phyloP scores from a whole-genome alignment of 2,329 filamentous ascomycete genomes.

The Ilyonectria destructans region DNA sequence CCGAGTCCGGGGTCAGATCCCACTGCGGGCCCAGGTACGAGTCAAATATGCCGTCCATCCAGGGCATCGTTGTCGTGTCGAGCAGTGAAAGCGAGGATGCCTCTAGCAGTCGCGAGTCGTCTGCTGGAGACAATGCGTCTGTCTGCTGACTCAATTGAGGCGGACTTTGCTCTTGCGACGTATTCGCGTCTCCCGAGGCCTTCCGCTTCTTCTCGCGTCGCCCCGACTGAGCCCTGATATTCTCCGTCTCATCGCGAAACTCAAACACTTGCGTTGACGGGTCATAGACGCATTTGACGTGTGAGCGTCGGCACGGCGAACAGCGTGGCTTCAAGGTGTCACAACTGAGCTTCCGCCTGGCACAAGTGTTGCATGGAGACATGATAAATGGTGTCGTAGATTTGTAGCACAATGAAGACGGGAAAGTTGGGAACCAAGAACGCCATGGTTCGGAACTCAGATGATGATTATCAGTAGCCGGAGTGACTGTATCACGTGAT shows the following conservation, averaged over 20 bases:
- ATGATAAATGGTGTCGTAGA: neutral
- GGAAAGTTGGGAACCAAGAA: neutral
- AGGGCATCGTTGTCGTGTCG: neutral
- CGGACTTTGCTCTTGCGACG: neutral
- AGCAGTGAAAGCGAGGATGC: neutral
- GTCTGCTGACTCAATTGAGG: neutral
- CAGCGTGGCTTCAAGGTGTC: neutral
- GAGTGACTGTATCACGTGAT: neutral
- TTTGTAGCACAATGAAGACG: neutral
- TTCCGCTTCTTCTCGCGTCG: neutral
- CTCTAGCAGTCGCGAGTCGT: neutral
- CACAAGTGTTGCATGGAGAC: neutral
- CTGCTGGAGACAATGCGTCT: neutral
- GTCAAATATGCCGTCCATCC: neutral
- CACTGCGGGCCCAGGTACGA: neutral
- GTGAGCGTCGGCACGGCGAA: neutral
- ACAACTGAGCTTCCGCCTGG: neutral
- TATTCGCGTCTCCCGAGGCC: neutral
- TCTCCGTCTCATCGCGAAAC: constrained; percentile 10
- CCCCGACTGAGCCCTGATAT: neutral
- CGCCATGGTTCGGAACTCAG: neutral
- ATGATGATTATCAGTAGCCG: neutral
- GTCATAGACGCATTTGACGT: constrained; percentile 5
- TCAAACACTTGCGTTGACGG: constrained; percentile 1
- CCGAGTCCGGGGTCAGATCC: neutral